phyloP scores from a whole-genome alignment of 192 early-diverging fungal genomes.

The Backusella tarrabulga region DNA sequence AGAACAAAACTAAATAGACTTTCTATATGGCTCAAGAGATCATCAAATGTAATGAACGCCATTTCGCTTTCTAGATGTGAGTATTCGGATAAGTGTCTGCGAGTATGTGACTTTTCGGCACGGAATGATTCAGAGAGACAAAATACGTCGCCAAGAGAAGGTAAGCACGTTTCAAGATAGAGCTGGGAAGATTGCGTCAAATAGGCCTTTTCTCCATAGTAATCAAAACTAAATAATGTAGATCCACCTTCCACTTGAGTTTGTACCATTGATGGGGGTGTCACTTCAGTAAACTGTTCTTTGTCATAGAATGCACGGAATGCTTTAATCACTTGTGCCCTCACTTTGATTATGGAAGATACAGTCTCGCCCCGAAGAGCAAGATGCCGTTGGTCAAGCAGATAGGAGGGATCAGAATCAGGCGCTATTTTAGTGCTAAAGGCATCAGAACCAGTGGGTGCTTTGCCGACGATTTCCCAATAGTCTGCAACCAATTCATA shows the following conservation, averaged over 20 bases:
- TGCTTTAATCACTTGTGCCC: slow-evolving; percentile 81
- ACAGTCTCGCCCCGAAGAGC: slow-evolving; percentile 92
- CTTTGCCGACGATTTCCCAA: slow-evolving; percentile 89
- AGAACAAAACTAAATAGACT: slow-evolving; percentile 79
- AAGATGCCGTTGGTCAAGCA: slow-evolving; percentile 91
- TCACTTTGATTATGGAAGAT: slow-evolving; percentile 84
- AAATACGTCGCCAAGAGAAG: slow-evolving; percentile 94
- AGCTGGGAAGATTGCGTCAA: slow-evolving; percentile 98
- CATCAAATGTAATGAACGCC: slow-evolving; percentile 91
- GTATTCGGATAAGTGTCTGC: slow-evolving; percentile 95
- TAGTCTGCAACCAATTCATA: slow-evolving; percentile 95
- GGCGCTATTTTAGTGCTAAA: slow-evolving; percentile 85
- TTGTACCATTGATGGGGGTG: slow-evolving; percentile 98
- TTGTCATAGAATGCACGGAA: slow-evolving; percentile 96
- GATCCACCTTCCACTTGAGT: slow-evolving; percentile 98
- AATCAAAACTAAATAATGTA: slow-evolving; percentile 92
- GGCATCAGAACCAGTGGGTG: slow-evolving; percentile 92
- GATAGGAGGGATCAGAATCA: slow-evolving; percentile 83
- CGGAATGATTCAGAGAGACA: slow-evolving; percentile 96
- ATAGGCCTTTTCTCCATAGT: slow-evolving; percentile 96
- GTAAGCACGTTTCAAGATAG: slow-evolving; percentile 94
- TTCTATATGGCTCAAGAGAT: slow-evolving; percentile 85
- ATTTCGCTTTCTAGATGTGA: slow-evolving; percentile 97
- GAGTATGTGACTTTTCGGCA: slow-evolving; percentile 96
- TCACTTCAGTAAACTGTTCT: slow-evolving; percentile 84